These are phyloP conservation scores for Hydnum rufescens DNA, from an alignment of 768 basidiomycete genomes.

Conservation along the genomic window DNA sequence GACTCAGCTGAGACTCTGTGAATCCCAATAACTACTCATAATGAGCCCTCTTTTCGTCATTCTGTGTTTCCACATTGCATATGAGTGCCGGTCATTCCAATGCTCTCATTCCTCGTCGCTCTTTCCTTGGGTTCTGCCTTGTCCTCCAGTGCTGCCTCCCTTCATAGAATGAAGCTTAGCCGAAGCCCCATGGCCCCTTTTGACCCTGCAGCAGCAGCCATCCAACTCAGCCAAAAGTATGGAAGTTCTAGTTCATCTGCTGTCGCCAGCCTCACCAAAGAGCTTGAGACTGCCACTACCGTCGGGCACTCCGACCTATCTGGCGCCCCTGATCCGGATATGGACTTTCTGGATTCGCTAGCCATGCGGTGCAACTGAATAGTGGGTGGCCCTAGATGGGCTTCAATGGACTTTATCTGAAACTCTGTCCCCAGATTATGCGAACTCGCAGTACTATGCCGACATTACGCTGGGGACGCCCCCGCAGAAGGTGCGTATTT, in stretches of 20 bases:
- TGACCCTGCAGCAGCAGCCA: neutral
- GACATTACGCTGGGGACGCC: conserved; percentile 24
- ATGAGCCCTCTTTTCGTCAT: neutral
- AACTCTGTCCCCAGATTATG: conserved; percentile 17
- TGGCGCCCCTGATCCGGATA: neutral
- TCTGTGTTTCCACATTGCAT: neutral
- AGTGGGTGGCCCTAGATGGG: neutral
- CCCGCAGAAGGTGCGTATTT: conserved; percentile 14
- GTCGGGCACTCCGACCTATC: neutral
- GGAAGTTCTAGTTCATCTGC: neutral
- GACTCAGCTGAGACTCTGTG: too few relatives aligned
- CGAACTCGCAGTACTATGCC: conserved; percentile 27
- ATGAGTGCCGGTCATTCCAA: neutral
- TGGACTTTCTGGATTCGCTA: neutral
- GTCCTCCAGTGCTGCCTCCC: neutral
- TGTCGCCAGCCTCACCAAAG: neutral
- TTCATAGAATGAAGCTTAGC: neutral
- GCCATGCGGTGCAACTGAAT: neutral
- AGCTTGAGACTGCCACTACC: neutral
- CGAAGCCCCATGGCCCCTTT: neutral
- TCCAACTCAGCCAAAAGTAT: neutral
- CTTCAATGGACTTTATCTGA: neutral
- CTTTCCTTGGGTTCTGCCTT: neutral
- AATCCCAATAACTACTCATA: too few relatives aligned
- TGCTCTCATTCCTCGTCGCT: neutral